Percentiles rank a stretch among this genome's conserved stretches.
phyloP scores from a whole-genome alignment of 2,329 filamentous ascomycete genomes.

The Penicillium glabrum region DNA sequence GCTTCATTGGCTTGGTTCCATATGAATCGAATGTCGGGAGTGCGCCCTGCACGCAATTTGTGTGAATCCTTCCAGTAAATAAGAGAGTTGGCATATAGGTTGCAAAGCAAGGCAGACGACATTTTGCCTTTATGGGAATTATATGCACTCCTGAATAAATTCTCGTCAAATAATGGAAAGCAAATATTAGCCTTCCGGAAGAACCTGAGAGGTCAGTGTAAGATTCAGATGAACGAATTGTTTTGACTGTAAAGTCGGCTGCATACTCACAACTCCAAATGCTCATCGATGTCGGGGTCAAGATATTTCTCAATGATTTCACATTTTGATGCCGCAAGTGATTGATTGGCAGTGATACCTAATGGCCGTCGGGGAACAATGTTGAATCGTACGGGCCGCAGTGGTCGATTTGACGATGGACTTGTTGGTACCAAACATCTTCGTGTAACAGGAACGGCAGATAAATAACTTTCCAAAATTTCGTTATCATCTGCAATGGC shows the following conservation, averaged over 20 bases:
- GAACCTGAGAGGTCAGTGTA: constrained; percentile 39
- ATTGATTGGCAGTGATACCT: constrained; percentile 4
- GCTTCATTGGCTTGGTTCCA: constrained; percentile 60
- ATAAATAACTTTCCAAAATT: constrained; percentile 54
- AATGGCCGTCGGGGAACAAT: constrained; percentile 12
- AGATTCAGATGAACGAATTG: background rate
- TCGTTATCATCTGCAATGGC: constrained; percentile 46
- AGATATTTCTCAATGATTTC: constrained; percentile 55
- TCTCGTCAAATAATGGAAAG: constrained; percentile 56
- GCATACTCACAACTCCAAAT: constrained; percentile 1
- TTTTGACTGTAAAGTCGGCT: too few species aligned
- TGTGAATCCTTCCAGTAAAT: constrained; percentile 52
- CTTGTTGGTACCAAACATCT: constrained; percentile 1
- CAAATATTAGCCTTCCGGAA: constrained; percentile 53
- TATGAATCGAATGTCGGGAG: constrained; percentile 55
- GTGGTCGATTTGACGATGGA: background rate
- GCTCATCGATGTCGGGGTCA: background rate
- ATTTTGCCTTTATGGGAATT: constrained; percentile 43
- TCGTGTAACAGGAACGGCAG: constrained; percentile 23
- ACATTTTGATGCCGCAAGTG: constrained; percentile 2
- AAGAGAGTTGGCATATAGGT: constrained; percentile 53
- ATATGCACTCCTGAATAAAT: constrained; percentile 45
- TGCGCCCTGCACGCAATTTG: constrained; percentile 33
- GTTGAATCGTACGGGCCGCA: constrained; percentile 16
- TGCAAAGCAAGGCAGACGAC: constrained; percentile 54